phyloP scores from a whole-genome alignment of 2,329 filamentous ascomycete species.

The Fusarium sublunatum region DNA sequence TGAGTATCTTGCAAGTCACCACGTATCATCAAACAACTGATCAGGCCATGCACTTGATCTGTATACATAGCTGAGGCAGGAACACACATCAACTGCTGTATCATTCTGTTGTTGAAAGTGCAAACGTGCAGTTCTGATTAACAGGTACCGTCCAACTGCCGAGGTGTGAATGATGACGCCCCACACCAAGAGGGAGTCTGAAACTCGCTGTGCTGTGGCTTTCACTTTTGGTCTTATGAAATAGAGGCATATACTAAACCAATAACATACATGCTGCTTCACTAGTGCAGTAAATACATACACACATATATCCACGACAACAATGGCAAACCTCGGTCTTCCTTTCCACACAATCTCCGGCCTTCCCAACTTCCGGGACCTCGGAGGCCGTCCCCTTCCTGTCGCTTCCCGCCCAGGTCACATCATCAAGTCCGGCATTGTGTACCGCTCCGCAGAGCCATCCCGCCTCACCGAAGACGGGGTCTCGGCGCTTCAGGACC shows the following conservation, averaged over 20 bases:
- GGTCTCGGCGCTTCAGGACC: conserved; percentile 59
- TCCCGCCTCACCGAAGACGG: conserved; percentile 66
- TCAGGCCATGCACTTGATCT: no score
- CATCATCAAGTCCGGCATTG: conserved; percentile 65
- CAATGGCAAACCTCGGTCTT: conserved; percentile 48
- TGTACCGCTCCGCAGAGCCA: conserved; percentile 78
- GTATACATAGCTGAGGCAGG: no score
- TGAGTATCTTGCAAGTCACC: neutral
- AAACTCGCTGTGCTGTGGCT: no score
- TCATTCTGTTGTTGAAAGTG: neutral
- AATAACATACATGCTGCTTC: neutral
- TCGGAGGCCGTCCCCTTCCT: conserved; percentile 67
- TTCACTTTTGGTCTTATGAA: no score
- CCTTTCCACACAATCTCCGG: conserved; percentile 66
- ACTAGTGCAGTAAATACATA: no score
- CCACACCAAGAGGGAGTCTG: conserved; percentile 15
- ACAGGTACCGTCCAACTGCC: conserved; percentile 7
- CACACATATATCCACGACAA: neutral
- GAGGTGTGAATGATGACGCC: conserved; percentile 24
- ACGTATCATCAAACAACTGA: neutral
- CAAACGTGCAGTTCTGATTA: neutral
- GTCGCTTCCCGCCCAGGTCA: conserved; percentile 62
- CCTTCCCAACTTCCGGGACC: conserved; percentile 75
- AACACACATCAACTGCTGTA: neutral
- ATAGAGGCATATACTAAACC: no score